Evolutionary conservation across 352 stramenopile genomes (phyloP).

Genomic region (Phytophthora melonis): DNA sequence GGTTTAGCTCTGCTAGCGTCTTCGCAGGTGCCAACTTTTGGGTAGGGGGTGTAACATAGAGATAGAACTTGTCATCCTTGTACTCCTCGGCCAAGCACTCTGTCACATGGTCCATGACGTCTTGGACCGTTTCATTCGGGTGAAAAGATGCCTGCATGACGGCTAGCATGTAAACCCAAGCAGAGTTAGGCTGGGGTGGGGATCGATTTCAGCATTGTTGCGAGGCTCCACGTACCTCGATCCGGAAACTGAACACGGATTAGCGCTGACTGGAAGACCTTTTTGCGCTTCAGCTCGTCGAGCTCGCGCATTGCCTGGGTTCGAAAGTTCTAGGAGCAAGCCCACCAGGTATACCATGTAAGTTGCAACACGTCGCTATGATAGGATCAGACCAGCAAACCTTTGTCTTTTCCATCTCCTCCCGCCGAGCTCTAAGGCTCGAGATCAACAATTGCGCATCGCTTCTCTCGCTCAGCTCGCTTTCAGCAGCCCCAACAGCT

Average conservation of each 20-base stretch:
- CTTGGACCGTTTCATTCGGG: conserved; percentile 77
- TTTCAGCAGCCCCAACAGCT: conserved; percentile 27
- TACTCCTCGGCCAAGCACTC: conserved; percentile 50
- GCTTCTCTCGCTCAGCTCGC: conserved; percentile 47
- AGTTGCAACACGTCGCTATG: neutral
- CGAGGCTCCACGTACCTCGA: conserved; percentile 54
- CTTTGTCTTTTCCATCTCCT: conserved; percentile 84
- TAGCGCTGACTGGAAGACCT: conserved; percentile 77
- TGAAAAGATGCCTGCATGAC: conserved; percentile 87
- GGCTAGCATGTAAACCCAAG: conserved; percentile 61
- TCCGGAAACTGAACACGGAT: conserved; percentile 89
- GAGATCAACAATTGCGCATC: conserved; percentile 79
- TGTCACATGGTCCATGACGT: conserved; percentile 74
- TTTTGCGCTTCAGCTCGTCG: conserved; percentile 87
- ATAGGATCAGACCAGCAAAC: conserved; percentile 34
- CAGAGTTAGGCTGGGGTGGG: too few relatives aligned
- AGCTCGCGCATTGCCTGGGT: conserved; percentile 90
- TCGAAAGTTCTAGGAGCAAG: conserved; percentile 72
- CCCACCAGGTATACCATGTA: neutral
- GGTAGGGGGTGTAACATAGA: conserved; percentile 83
- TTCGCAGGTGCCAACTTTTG: conserved; percentile 68
- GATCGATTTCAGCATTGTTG: neutral
- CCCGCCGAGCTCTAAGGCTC: conserved; percentile 74
- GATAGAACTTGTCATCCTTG: conserved; percentile 57
- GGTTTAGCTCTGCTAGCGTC: conserved; percentile 70